These are phyloP conservation scores for Tephrocybe sp. DNA, from an alignment of 768 basidiomycete genomes.

Conservation along the genomic window DNA sequence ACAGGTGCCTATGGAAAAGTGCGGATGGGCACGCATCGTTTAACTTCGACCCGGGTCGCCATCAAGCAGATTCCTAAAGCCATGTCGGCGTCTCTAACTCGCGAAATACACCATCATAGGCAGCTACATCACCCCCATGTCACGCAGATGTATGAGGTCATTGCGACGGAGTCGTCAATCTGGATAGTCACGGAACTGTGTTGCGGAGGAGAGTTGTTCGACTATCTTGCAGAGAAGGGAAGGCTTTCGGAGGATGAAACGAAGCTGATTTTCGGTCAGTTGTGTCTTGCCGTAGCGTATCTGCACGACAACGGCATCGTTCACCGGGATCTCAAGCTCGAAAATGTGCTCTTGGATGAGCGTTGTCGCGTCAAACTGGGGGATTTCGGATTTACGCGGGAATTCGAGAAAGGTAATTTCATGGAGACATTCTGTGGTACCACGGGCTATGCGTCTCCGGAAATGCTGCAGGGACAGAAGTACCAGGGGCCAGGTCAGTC, in stretches of 20 bases:
- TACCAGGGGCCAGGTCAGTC: conserved; percentile 85
- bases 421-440: conserved; percentile 97
- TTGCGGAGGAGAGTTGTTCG: conserved; percentile 95
- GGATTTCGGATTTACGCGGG: conserved; percentile 93
- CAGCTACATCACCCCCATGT: conserved; percentile 95
- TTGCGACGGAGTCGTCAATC: conserved; percentile 93
- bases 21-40: conserved; percentile 89
- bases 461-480: conserved; percentile 85
- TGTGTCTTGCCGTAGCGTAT: conserved; percentile 91
- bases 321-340: conserved; percentile 94
- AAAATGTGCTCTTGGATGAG: conserved; percentile 92
- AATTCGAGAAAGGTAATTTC: conserved; percentile 74
- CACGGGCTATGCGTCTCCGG: conserved; percentile 90
- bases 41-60: conserved; percentile 89
- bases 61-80: conserved; percentile 98
- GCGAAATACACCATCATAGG: conserved; percentile 98
- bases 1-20: conserved; percentile 95
- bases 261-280: conserved; percentile 89
- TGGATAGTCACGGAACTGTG: conserved; percentile 99
- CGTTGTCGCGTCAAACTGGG: conserved; percentile 89
- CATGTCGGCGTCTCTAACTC: conserved; percentile 86
- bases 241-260: conserved; percentile 84
- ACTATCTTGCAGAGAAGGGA: conserved; percentile 96
- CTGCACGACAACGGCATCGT: conserved; percentile 92
- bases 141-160: conserved; percentile 95